Base-by-base conservation (phyloP, 2,329 filamentous ascomycete genomes). In the Penicillium rolfsii region DNA sequence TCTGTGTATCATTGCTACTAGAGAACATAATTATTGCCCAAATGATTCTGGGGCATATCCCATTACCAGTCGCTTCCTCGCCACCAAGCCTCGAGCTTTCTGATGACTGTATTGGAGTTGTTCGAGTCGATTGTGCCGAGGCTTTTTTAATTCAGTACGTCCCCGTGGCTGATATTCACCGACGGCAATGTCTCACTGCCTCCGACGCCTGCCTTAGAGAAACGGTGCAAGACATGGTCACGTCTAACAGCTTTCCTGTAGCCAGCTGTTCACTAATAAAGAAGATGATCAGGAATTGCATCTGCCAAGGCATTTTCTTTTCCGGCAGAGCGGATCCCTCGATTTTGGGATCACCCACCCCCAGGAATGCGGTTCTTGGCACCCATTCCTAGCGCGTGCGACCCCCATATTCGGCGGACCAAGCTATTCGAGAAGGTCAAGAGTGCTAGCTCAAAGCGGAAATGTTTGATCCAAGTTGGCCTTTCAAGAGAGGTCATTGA, bases 1-100 rank as follows among this genome's bases (percentile, higher is more conserved):
- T 60, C 28, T 58, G 50, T 64, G 55, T 65, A 40, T 26, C 14
- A n/a, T n/a, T 50, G 35, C 26, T 35, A 24, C 36, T 19, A 28
- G 19, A 57, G 65, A 64, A 68, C 61, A 67, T 68, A 67, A 59
- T 61, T 45, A 9, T 28, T 50, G 36, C 36, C 22, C n/a, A 28
- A 9, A 14, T 45, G 9, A 14, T 49, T 24, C 28, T 19, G 16
- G 26, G 41, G 16, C 19, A 35, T n/a, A 6, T 41, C 30, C 11
- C 26, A 9, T 46, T 8, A 2, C 7, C 16, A 14, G 5, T 12
- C 5, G 11, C 5, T 26, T 24, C 24, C 14, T 6, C 41, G 2
- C 11, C 40, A 43, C 24, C 19, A 43, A 26, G 22, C 6, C 24
- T 5, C 2, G 22, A 11, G 5, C 22, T 5, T 45, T 22, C 11